Evolutionary conservation across 2,329 filamentous ascomycete species (phyloP), one percentile per base, ranked within the genome.

Genomic region (Phoma sp.): DNA sequence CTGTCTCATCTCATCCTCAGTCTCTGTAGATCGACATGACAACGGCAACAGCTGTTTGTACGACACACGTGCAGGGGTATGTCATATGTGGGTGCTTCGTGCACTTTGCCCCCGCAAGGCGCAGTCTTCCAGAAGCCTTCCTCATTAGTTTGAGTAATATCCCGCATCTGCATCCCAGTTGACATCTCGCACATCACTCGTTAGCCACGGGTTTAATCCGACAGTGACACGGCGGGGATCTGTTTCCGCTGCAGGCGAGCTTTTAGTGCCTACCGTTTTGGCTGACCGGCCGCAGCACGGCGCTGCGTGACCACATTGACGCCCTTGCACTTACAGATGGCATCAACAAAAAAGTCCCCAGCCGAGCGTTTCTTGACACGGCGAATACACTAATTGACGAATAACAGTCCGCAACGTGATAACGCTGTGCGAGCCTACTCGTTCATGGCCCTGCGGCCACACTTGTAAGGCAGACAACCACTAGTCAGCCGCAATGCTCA

Each of bases 71-170:
- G 51, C 44, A 48, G 39, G 50, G 50, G 43, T 39, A 50, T 45
- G 40, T 53, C 51, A 48, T 32, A 45, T 43, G 46, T 32, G 46
- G 41, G 30, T 35, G 14, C 22, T 42, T 18, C 18, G 43, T 29
- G 40, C 32, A 24, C 46, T 35, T 47, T 32, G 46, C 52, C 51
- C 18, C 48, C 46, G 54, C 42, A 48, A 33, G 47, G 45, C 47
- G 43, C 51, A 52, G 44, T 54, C 55, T 61, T 61, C 58, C 48
- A 54, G 58, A 61, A 61, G 56, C 55, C 58, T 61, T 51, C 58
- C 58, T 33, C 18, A 47, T 52, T 24, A 47, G 38, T 22, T 32
- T 32, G n/a, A 13, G 35, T 24, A 39, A 39, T 52, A 55, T 57
- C 40, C 45, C 52, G 47, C 52, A 52, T 18, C 25, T n/a, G 25